Evolutionary conservation across 345 rosid genomes (phyloP).

Genomic region (Brassica incana): DNA sequence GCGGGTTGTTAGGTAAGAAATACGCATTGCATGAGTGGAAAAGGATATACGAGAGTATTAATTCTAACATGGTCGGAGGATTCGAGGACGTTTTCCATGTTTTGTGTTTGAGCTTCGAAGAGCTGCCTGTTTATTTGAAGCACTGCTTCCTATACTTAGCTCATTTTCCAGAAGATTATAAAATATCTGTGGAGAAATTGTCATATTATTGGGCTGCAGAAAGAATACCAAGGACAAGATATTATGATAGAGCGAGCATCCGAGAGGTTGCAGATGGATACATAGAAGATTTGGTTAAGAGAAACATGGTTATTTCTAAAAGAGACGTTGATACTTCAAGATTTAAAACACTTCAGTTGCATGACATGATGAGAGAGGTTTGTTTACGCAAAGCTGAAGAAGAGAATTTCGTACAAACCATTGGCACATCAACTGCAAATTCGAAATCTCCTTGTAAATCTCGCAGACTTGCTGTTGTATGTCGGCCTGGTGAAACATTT

Average conservation of each 20-base stretch:
- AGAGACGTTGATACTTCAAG: not conserved
- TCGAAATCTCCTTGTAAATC: too few relatives aligned
- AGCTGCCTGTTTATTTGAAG: too few relatives aligned
- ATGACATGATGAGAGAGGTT: not conserved
- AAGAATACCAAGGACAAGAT: constrained; percentile 21
- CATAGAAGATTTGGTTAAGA: constrained; percentile 34
- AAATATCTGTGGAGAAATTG: too few relatives aligned
- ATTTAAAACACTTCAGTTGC: not conserved
- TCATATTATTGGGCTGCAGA: constrained; percentile 34
- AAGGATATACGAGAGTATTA: not conserved
- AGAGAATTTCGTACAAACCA: constrained; percentile 10
- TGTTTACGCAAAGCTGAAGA: constrained; percentile 25
- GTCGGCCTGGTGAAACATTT: fast-evolving
- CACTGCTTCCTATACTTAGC: too few relatives aligned
- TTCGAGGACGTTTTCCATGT: too few relatives aligned
- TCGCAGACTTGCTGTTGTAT: too few relatives aligned
- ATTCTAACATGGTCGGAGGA: too few relatives aligned
- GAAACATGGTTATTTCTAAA: not conserved
- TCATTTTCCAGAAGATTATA: too few relatives aligned
- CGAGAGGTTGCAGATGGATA: constrained; percentile 34
- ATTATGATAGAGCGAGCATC: constrained; percentile 7
- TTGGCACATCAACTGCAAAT: not conserved
- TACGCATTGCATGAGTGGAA: not conserved
- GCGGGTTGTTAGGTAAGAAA: not conserved
- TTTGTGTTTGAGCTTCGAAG: too few relatives aligned